Evolutionary conservation across 192 early-diverging fungal species (phyloP).

Genomic region (Umbelopsis isabellina): DNA sequence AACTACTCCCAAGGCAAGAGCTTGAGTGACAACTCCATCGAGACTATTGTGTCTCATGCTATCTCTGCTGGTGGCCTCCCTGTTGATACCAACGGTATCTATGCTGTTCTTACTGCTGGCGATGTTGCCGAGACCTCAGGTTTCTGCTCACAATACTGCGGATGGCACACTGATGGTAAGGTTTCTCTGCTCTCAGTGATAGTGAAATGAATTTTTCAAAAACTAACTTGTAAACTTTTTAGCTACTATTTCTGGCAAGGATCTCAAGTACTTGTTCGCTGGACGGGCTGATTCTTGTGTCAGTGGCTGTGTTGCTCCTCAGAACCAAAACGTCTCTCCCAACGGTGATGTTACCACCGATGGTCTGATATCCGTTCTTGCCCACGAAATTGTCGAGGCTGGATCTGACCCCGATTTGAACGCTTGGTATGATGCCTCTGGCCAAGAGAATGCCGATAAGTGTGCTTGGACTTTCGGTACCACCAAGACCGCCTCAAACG

Average conservation of each 20-base stretch:
- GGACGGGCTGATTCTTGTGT: conserved; percentile 12
- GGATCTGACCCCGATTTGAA: conserved; percentile 37
- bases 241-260: conserved; percentile 11
- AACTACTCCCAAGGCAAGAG: conserved; percentile 30
- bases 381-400: conserved; percentile 40
- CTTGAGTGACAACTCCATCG: conserved; percentile 15
- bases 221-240: not conserved
- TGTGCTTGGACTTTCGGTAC: conserved; percentile 36
- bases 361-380: conserved; percentile 36
- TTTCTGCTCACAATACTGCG: conserved; percentile 30
- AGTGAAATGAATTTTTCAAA: not conserved
- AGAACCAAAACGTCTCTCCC: conserved; percentile 29
- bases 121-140: conserved; percentile 28
- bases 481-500: conserved; percentile 23
- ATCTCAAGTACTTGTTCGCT: conserved; percentile 25
- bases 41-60: conserved; percentile 11
- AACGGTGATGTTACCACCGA: conserved; percentile 38
- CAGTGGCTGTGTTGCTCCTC: conserved; percentile 20
- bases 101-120: conserved; percentile 19
- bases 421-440: conserved; percentile 39
- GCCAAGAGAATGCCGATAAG: conserved; percentile 42
- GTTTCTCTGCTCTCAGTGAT: not conserved
- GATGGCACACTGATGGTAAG: conserved; percentile 21
- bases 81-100: conserved; percentile 22
- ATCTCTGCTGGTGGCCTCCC: conserved; percentile 15